Conservation (phyloP, 768 basidiomycete species). For the Tricholoma flavovirens region DNA sequence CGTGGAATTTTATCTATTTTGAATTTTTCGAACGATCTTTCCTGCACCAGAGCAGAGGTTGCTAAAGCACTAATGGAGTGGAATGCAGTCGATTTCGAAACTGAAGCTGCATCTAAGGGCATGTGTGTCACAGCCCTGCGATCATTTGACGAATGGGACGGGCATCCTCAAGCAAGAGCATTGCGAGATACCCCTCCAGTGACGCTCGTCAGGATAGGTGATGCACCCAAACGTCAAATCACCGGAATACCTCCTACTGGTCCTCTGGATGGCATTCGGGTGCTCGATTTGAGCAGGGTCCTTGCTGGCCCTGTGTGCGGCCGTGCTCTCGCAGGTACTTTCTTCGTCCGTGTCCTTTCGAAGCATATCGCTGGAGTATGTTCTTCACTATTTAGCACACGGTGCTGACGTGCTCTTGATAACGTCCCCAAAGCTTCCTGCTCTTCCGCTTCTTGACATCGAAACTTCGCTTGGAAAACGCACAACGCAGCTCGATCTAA, state of each 20-base stretch:
- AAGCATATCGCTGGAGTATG: background rate
- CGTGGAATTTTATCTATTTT: slow-evolving; percentile 45
- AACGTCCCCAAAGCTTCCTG: slow-evolving; percentile 50
- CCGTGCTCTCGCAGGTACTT: slow-evolving; percentile 32
- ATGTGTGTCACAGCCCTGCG: slow-evolving; percentile 28
- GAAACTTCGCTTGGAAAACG: slow-evolving; percentile 62
- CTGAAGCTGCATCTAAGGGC: slow-evolving; percentile 28
- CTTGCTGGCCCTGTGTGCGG: background rate
- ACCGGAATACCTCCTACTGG: too few relatives aligned
- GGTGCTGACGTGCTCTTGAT: slow-evolving; percentile 54
- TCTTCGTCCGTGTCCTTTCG: background rate
- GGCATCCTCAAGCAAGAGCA: slow-evolving; percentile 40
- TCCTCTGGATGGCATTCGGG: too few relatives aligned
- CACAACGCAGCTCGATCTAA: slow-evolving; percentile 55
- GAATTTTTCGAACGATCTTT: slow-evolving; percentile 23
- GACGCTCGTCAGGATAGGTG: slow-evolving; percentile 36
- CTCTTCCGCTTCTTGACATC: slow-evolving; percentile 43
- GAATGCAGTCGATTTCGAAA: slow-evolving; percentile 44
- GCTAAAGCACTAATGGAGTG: slow-evolving; percentile 32
- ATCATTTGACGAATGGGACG: slow-evolving; percentile 44
- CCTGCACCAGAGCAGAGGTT: slow-evolving; percentile 31
- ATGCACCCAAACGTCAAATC: too few relatives aligned
- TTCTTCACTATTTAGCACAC: slow-evolving; percentile 30
- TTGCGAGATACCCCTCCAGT: slow-evolving; percentile 37
- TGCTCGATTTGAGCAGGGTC: too few relatives aligned